Evolutionary conservation across 371 early-diverging fungal species (phyloP), one percentile per base, ranked within the genome.

Genomic region (Lichtheimia hyalospora): DNA sequence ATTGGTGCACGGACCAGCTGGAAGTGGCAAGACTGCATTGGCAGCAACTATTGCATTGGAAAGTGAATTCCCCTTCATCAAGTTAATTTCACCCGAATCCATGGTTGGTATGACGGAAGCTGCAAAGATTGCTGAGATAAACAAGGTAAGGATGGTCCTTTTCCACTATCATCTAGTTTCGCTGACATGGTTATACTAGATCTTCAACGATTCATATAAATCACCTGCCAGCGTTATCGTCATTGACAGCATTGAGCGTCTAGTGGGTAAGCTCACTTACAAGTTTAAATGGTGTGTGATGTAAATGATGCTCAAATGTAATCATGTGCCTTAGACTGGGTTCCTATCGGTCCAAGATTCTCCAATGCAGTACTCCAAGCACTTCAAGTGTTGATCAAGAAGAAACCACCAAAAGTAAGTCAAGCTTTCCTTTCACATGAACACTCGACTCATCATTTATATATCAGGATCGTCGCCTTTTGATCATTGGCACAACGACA

Each of bases 61-160:
- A 23, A 94, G 95, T 60, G 90, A 94, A 44, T 99, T 97, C 75
- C 99, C 99, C 8, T 99, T 98, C 75, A 94, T 99, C 73, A 99
- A 98, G 76, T 79, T 99, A 42, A 95, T 99, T 34, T 95, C 96
- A 0, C 99, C 99, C 15, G 98, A 96, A 66, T 85, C 89, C 42
- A 93, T 99, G 92, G 94, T 99, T 59, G 99, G 99, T 14, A 90
- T 91, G 75, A 85, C 84, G 2, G 99, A 99, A 71, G 67, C 82
- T 51, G 93, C 97, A 49, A 98, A 98, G 64, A 94, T 98, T 54
- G 87, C 85, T 34, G 89, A 89, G 23, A 97, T 99, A 68, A 93
- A 89, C 79, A 96, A 94, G 73, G 84, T 88, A 63, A 20, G 40
- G 23, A 18, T n/a, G 16, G 5, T 21, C 14, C 6, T 46, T 46